Conservation (phyloP, 2,329 filamentous ascomycete species). For the Aspergillus aculeatus region DNA sequence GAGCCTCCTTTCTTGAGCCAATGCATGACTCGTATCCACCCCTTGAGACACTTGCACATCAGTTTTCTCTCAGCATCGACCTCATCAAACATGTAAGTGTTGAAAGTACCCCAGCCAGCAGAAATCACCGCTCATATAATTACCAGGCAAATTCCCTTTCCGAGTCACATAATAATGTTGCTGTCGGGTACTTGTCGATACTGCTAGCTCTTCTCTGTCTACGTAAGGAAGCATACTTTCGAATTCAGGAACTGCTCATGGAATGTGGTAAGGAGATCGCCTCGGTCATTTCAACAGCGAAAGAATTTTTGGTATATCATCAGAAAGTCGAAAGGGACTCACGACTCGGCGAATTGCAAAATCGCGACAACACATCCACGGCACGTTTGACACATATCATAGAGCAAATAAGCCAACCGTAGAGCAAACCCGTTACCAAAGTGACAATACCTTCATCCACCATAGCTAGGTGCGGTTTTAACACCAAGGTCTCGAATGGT, state of each 20-base stretch:
- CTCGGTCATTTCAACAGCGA: conserved; percentile 56
- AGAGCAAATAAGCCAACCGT: conserved; percentile 36
- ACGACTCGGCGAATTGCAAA: conserved; percentile 44
- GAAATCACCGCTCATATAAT: conserved; percentile 14
- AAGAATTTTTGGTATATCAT: conserved; percentile 63
- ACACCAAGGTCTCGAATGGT: too few species aligned
- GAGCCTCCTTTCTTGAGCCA: conserved; percentile 49
- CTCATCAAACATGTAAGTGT: conserved; percentile 65
- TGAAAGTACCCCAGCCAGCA: conserved; percentile 10
- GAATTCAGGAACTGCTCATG: conserved; percentile 43
- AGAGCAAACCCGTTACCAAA: not conserved
- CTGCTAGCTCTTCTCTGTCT: conserved; percentile 79
- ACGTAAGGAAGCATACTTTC: conserved; percentile 44
- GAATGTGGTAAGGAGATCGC: conserved; percentile 47
- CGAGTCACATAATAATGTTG: conserved; percentile 76
- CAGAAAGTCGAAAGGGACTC: conserved; percentile 56
- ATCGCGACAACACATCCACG: conserved; percentile 54
- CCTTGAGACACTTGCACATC: conserved; percentile 59
- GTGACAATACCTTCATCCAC: too few species aligned
- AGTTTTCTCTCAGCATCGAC: conserved; percentile 68
- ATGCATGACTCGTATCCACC: conserved; percentile 42
- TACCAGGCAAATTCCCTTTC: conserved; percentile 55
- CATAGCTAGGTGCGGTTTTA: too few species aligned
- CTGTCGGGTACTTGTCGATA: conserved; percentile 81
- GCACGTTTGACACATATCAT: conserved; percentile 55